These are phyloP conservation scores for Avena atlantica DNA, from an alignment of 176 grass and related monocot species.

Conservation along the genomic window DNA sequence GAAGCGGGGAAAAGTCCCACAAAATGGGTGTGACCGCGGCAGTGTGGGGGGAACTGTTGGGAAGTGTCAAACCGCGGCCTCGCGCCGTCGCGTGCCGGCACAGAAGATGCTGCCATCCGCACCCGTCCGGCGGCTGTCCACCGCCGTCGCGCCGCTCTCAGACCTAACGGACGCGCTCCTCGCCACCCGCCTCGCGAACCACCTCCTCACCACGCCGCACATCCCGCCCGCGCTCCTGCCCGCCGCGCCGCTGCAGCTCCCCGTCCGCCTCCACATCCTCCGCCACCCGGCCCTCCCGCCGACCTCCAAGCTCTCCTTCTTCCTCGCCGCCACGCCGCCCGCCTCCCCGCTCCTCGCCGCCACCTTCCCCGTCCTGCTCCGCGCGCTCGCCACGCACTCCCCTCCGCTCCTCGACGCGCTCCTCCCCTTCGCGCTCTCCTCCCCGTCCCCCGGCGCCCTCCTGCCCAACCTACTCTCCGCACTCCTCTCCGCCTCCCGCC, in stretches of 20 bases:
- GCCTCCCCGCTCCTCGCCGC: constrained; percentile 42
- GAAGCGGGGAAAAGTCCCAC: no score
- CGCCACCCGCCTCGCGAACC: constrained; percentile 55
- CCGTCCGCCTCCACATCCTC: constrained; percentile 70
- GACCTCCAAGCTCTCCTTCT: constrained; percentile 83
- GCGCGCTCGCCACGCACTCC: constrained; percentile 44
- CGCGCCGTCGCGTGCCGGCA: no score
- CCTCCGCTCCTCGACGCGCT: constrained; percentile 57
- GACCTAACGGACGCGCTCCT: constrained; percentile 71
- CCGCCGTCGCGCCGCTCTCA: constrained; percentile 45
- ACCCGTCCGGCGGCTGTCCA: constrained; percentile 34
- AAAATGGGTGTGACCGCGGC: no score
- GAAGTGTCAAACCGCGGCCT: no score
- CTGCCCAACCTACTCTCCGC: constrained; percentile 38
- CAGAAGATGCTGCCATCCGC: constrained; percentile 16
- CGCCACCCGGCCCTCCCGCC: constrained; percentile 61
- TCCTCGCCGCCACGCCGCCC: constrained; percentile 56
- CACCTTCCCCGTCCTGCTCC: constrained; percentile 61
- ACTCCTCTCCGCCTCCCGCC: constrained; percentile 59
- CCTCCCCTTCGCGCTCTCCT: constrained; percentile 56
- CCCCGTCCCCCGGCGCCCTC: constrained; percentile 32
- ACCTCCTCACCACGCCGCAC: constrained; percentile 62
- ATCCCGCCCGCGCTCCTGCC: constrained; percentile 48
- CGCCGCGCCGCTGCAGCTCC: constrained; percentile 61
- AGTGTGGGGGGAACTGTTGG: no score